phyloP scores from a whole-genome alignment of 352 stramenopile genomes.

The Phytophthora colocasiae region DNA sequence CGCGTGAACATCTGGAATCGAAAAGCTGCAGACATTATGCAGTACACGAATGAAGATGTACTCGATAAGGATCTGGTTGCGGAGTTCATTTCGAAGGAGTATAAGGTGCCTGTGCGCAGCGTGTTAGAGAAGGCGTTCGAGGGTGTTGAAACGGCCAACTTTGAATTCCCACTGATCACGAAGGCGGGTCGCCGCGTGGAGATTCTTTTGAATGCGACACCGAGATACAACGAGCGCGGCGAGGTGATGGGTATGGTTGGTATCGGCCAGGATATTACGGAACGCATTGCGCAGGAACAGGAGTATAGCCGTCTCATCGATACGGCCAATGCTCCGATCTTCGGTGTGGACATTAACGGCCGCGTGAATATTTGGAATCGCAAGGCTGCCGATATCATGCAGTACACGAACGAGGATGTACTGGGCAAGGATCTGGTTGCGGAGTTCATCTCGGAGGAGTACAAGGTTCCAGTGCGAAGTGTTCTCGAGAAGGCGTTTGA shows the following conservation, averaged over 20 bases:
- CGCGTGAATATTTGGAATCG: constrained; percentile 65
- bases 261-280: constrained; percentile 33
- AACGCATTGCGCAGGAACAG: constrained; percentile 28
- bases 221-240: constrained; percentile 22
- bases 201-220: constrained; percentile 27
- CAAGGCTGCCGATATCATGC: constrained; percentile 30
- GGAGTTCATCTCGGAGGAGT: constrained; percentile 56
- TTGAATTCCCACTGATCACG: constrained; percentile 29
- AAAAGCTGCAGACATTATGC: constrained; percentile 47
- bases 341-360: constrained; percentile 64
- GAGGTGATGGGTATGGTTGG: constrained; percentile 30
- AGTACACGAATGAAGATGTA: constrained; percentile 53
- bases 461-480: constrained; percentile 41
- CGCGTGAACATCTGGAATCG: constrained; percentile 27
- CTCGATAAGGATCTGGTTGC: constrained; percentile 40
- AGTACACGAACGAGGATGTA: constrained; percentile 6
- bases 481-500: constrained; percentile 56
- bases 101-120: constrained; percentile 13
- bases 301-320: constrained; percentile 49
- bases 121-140: constrained; percentile 23
- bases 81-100: constrained; percentile 21
- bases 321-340: constrained; percentile 66
- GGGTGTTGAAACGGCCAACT: constrained; percentile 21
- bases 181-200: constrained; percentile 19
- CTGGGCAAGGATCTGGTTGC: constrained; percentile 43